Evolutionary conservation across 2,329 filamentous ascomycete species (phyloP).

Genomic region (Colletotrichum acutatum): DNA sequence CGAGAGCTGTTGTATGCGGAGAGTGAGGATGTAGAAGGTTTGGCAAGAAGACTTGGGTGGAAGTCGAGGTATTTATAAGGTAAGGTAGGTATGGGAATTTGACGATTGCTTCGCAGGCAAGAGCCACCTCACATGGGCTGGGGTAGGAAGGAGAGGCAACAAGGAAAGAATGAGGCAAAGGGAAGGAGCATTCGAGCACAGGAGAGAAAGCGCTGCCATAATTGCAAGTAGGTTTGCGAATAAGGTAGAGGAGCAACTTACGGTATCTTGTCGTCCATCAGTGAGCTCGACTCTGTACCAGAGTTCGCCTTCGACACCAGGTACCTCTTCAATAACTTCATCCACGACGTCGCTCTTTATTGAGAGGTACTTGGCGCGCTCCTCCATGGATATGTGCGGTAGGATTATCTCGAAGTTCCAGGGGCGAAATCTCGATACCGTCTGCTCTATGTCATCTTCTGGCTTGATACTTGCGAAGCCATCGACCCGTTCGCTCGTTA

Average conservation of each 20-base stretch:
- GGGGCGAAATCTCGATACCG: background rate
- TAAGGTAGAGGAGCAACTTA: conserved; percentile 45
- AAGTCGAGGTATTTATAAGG: background rate
- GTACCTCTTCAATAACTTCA: conserved; percentile 46
- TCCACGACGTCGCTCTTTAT: conserved; percentile 52
- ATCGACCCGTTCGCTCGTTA: background rate
- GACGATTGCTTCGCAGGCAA: background rate
- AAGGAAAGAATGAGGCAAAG: background rate
- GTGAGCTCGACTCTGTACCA: conserved; percentile 56
- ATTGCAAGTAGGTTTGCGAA: background rate
- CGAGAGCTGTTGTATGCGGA: background rate
- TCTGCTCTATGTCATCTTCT: background rate
- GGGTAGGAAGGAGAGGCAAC: background rate
- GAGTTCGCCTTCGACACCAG: conserved; percentile 39
- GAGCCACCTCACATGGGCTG: background rate
- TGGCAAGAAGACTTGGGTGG: background rate
- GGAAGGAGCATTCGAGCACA: background rate
- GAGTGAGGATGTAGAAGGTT: background rate
- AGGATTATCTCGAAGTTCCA: conserved; percentile 45
- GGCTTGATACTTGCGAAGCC: background rate
- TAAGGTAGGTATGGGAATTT: background rate
- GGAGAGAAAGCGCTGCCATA: background rate
- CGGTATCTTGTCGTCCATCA: conserved; percentile 56
- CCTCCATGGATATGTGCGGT: conserved; percentile 40
- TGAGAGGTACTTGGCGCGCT: conserved; percentile 44